These are phyloP conservation scores for Xylaria sp. DNA, from an alignment of 2,329 filamentous ascomycete genomes.

Conservation along the genomic window DNA sequence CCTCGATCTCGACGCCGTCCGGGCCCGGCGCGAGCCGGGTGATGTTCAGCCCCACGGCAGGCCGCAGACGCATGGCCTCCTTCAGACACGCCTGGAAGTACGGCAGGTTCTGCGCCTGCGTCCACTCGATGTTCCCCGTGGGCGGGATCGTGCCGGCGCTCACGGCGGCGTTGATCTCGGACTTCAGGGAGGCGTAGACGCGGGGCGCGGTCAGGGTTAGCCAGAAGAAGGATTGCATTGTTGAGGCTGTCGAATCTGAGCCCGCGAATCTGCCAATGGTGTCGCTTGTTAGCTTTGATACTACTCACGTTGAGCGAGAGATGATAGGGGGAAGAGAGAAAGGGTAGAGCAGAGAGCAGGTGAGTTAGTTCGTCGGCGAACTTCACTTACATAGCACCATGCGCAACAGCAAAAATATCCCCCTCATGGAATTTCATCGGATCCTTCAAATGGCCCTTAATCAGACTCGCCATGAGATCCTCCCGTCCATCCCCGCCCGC, in stretches of 20 bases:
- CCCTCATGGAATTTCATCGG: slow-evolving; percentile 60
- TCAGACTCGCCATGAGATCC: slow-evolving; percentile 63
- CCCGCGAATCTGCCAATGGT: slow-evolving; percentile 61
- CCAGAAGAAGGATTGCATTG: slow-evolving; percentile 68
- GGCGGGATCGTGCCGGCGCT: slow-evolving; percentile 50
- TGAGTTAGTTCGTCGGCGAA: neutral
- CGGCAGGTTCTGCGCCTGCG: slow-evolving; percentile 59
- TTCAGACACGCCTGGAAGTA: slow-evolving; percentile 69
- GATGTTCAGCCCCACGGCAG: slow-evolving; percentile 67
- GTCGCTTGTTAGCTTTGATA: neutral
- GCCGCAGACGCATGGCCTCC: slow-evolving; percentile 66
- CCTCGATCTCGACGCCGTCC: slow-evolving; percentile 63
- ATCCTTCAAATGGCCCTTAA: slow-evolving; percentile 64
- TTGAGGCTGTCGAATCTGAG: slow-evolving; percentile 70
- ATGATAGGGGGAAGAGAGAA: neutral
- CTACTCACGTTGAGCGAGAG: neutral
- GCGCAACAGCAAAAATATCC: slow-evolving; percentile 67
- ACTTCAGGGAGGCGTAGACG: slow-evolving; percentile 54
- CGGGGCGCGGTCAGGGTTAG: slow-evolving; percentile 58
- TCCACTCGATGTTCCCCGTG: slow-evolving; percentile 60
- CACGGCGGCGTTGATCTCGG: slow-evolving; percentile 59
- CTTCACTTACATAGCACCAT: slow-evolving; percentile 63
- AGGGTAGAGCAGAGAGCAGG: neutral
- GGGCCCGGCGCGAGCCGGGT: slow-evolving; percentile 60
- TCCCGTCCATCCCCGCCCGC: slow-evolving; percentile 57